Conservation (phyloP, 1,284 basidiomycete genomes). For the Neonothopanus nambi region DNA sequence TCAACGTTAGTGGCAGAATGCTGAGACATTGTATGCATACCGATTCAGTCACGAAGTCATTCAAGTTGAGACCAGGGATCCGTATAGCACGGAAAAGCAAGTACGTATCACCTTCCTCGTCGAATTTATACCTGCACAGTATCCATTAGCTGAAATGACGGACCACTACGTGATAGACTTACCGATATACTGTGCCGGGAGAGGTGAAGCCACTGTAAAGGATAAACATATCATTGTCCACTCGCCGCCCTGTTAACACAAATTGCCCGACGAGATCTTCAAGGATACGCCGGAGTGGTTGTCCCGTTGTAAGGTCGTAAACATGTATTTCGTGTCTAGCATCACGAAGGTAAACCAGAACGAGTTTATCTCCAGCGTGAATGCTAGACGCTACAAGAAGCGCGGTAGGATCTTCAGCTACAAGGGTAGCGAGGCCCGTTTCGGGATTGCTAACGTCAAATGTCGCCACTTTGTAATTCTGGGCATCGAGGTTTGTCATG, state of each 20-base stretch:
- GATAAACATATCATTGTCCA: conserved; percentile 4
- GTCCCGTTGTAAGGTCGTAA: not conserved
- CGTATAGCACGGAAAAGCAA: not conserved
- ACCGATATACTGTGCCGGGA: conserved; percentile 3
- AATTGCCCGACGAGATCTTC: not conserved
- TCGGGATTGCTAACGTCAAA: not conserved
- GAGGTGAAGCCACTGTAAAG: conserved; percentile 1
- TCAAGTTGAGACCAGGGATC: not conserved
- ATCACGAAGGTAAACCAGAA: conserved; percentile 2
- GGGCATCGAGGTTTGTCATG: conserved; percentile 1
- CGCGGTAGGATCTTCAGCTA: not conserved
- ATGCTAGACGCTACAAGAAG: conserved; percentile 4
- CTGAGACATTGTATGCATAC: not conserved
- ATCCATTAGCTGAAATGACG: too few relatives aligned
- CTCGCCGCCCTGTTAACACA: not conserved
- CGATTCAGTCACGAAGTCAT: not conserved
- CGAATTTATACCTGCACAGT: not conserved
- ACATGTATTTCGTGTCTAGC: conserved; percentile 3
- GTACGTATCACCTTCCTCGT: not conserved
- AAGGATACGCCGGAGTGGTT: not conserved
- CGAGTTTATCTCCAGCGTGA: not conserved
- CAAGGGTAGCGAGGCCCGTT: not conserved
- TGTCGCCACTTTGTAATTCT: not conserved
- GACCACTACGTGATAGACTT: not conserved
- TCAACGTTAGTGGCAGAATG: not conserved